Base-by-base conservation (phyloP, 305 asterid genomes). In the Fraxinus sp. region DNA sequence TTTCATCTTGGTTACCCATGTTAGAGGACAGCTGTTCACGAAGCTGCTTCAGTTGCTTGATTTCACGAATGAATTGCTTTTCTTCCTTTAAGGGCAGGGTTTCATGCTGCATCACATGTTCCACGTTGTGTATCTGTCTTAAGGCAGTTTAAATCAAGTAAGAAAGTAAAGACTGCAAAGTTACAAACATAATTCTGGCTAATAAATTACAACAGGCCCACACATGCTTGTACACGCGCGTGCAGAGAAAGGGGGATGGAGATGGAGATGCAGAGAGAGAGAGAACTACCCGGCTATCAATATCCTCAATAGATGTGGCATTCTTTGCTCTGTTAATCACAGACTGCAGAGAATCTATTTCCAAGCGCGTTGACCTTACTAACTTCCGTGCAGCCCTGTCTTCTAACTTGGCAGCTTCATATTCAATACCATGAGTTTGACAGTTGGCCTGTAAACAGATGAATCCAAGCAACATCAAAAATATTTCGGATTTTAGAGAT, bases 301-400 rank as follows among this genome's bases (percentile, higher is more conserved):
- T 91, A 82, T 93, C 98, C 77, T 88, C 91, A 52, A 96, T 85
- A 46, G 98, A 91, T 82, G 90, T 83, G 83, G 98, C 99, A 90
- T 96, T 94, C 90, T 93, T 94, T 82, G 95, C 98, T 87, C 91
- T 93, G 89, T 89, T 93, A 81, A 96, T 87, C 86, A 91, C 86
- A 74, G 88, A 78, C 82, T 90, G 98, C 9, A 96, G 94, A 78
- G 97, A 86, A 75, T 93, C 95, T 80, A 93, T 94, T 85, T 96
- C 98, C n/a, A 86, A 85, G 76, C 97, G 99, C 85, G 92, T 93
- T 84, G 90, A 83, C 88, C 87, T 92, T 55, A 96, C 91, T 86
- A 87, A 87, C 88, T 83, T 90, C 62, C 92, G 86, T 55, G 90
- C 91, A 83, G 83, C 90, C 88, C 94, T 90, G 66, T 84, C 90